Base-by-base conservation (phyloP, 1,284 basidiomycete genomes). In the Filobasidium uniguttulatum region DNA sequence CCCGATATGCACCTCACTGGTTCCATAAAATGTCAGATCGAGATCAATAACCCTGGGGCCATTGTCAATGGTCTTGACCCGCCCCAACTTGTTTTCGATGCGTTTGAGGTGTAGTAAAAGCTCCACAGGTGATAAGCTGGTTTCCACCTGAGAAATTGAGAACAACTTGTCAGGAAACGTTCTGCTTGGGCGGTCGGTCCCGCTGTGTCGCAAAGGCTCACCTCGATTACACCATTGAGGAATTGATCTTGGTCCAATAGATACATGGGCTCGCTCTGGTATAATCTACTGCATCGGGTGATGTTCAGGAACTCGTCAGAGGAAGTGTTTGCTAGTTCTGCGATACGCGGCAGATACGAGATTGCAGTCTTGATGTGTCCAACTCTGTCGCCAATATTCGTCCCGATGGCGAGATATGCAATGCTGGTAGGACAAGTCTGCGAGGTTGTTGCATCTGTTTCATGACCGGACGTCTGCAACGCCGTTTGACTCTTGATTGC, bases 181-280 rank as follows among this genome's bases (percentile, higher is more conserved):
- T n/a, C n/a, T n/a, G n/a, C n/a, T n/a, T n/a, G 37, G 41, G 28
- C 23, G 6, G 31, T 8, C 4, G 25, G 5, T 23, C n/a, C 20
- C 2, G 17, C 15, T n/a, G n/a, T n/a, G n/a, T n/a, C n/a, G n/a
- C n/a, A n/a, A n/a, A 36, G 15, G 69, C 80, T 56, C 54, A 93
- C 87, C 67, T 89, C 73, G 57, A 90, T 85, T 8, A 85, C 88
- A 51, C 85, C 86, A 62, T 98, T 98, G 55, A 86, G 77, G 68
- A 98, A 98, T 26, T 74, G 70, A 22, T 84, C 85, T 66, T 99
- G 93, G 55, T 94, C 82, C 15, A 77, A 77, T 22, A 93, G 81
- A 67, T 98, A 99, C 94, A 97, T 97, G 0, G 94, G 89, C 19
- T 81, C 75, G 17, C 84, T 91, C 69, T 96, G 84, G 65, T 98